Evolutionary conservation across 2,329 filamentous ascomycete genomes (phyloP).

Genomic region (Paracorniculantispora psalliotae): DNA sequence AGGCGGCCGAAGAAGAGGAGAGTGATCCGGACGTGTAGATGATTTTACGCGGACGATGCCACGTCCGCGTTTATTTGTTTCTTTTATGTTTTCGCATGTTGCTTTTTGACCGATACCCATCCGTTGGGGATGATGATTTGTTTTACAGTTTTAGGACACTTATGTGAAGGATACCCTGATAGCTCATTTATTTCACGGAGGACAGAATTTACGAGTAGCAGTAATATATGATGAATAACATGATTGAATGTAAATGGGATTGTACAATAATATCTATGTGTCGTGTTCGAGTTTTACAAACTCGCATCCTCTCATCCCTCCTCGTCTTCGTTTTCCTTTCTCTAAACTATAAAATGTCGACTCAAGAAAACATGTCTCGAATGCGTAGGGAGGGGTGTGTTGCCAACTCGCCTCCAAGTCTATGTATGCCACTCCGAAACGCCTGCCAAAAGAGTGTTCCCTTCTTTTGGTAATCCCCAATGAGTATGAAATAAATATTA

Average conservation of each 20-base stretch:
- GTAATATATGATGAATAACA: neutral
- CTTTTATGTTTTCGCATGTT: neutral
- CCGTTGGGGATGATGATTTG: neutral
- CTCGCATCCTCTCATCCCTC: neutral
- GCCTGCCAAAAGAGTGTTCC: neutral
- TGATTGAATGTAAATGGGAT: neutral
- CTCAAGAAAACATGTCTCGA: constrained; percentile 8
- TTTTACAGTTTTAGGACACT: neutral
- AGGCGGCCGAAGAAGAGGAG: constrained; percentile 22
- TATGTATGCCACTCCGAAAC: constrained; percentile 11
- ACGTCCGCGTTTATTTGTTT: neutral
- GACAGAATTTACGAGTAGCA: no score
- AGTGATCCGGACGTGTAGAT: constrained; percentile 34
- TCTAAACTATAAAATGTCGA: neutral
- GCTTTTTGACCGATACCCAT: neutral
- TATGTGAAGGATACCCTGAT: neutral
- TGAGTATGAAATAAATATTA: constrained; percentile 2
- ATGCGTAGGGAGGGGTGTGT: constrained; percentile 5
- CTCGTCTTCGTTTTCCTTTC: neutral
- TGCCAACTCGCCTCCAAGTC: neutral
- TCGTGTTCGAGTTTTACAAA: constrained; percentile 4
- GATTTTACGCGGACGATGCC: neutral
- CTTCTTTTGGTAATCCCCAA: neutral
- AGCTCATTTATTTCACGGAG: neutral
- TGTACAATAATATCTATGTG: neutral